Evolutionary conservation across 2,329 filamentous ascomycete genomes (phyloP).

Genomic region (Diaporthe humulicola): DNA sequence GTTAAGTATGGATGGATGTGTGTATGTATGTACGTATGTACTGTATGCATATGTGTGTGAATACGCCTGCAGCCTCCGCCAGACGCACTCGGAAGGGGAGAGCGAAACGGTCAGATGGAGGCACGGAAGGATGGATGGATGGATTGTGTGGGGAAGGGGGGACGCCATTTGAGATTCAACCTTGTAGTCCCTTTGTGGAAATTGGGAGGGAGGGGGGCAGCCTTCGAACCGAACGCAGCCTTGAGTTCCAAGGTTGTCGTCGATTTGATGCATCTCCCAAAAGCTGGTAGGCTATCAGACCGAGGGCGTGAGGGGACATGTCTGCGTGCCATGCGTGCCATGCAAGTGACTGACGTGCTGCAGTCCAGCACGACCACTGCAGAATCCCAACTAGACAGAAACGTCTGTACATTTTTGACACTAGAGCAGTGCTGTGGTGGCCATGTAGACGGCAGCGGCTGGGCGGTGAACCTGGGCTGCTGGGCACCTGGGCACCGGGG

Average conservation of each 20-base stretch:
- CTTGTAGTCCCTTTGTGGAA: not conserved
- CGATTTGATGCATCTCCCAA: not conserved
- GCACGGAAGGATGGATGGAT: not conserved
- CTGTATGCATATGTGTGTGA: not conserved
- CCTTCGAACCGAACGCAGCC: conserved; percentile 20
- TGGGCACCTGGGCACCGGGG: conserved; percentile 20
- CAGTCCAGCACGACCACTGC: conserved; percentile 10
- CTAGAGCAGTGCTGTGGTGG: not conserved
- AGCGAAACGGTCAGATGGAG: conserved; percentile 14
- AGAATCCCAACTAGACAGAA: not conserved
- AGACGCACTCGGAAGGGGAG: not conserved
- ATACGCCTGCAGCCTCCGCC: not conserved
- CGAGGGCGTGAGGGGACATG: conserved; percentile 20
- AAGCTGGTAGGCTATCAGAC: conserved; percentile 17
- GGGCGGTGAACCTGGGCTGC: conserved; percentile 15
- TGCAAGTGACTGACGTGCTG: conserved; percentile 27
- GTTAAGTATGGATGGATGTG: not conserved
- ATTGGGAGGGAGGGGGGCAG: not conserved
- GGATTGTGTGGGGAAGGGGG: not conserved
- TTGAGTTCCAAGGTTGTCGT: conserved; percentile 6
- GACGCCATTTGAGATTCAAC: conserved; percentile 23
- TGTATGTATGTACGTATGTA: not conserved
- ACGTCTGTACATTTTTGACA: not conserved
- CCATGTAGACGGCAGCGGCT: not conserved
- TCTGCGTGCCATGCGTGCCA: not conserved